Percentiles rank a stretch among this genome's conserved stretches.
phyloP scores from a whole-genome alignment of 331 rosid genomes.

The Saraca asoca region DNA sequence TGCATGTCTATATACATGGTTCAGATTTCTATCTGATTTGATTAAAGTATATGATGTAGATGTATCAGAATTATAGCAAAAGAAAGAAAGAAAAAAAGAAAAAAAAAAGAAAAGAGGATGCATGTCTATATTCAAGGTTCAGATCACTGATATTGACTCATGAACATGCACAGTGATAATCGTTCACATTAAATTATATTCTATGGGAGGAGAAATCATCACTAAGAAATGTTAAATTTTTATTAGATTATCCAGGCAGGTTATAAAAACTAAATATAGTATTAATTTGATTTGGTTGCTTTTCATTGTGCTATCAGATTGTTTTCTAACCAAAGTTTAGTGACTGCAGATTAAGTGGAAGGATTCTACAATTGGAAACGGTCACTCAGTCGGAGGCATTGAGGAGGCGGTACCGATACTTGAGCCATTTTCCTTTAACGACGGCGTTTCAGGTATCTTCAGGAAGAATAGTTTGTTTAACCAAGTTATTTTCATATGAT shows the following conservation, averaged over 20 bases:
- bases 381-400: conserved; percentile 85
- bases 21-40: conserved; percentile 6
- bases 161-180: too few relatives aligned
- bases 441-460: conserved; percentile 74
- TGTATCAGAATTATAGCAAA: too few relatives aligned
- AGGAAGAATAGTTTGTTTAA: not conserved
- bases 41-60: not conserved
- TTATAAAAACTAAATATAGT: too few relatives aligned
- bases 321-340: conserved; percentile 24
- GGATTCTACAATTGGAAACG: conserved; percentile 75
- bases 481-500: conserved; percentile 23
- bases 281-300: not conserved
- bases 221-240: too few relatives aligned
- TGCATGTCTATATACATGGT: too few relatives aligned
- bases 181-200: too few relatives aligned
- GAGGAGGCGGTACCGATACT: conserved; percentile 80
- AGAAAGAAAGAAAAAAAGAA: not conserved
- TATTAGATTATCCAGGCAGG: too few relatives aligned
- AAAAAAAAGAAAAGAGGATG: too few relatives aligned
- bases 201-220: too few relatives aligned
- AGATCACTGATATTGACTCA: too few relatives aligned
- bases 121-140: too few relatives aligned
- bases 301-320: not conserved
- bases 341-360: conserved; percentile 77
- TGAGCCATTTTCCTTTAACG: conserved; percentile 92